A percentile compares a stretch with the other conserved stretches of the same genome.
These are phyloP conservation scores for Trichosanthes cucumerina DNA, from an alignment of 306 rosid species.

Conservation along the genomic window DNA sequence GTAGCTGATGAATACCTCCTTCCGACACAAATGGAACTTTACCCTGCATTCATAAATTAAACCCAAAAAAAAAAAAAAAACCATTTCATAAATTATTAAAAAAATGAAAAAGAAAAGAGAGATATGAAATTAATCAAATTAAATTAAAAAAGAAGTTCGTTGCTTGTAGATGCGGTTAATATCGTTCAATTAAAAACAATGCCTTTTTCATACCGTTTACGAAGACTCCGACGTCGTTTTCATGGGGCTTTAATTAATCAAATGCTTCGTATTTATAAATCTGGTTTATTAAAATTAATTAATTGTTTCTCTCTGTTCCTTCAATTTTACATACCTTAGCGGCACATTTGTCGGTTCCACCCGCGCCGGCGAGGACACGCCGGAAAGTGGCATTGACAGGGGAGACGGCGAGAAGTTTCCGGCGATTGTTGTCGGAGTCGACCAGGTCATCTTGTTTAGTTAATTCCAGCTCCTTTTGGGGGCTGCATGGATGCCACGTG, in stretches of 20 bases:
- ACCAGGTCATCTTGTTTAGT: background rate
- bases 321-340: constrained; percentile 17
- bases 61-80: too few species aligned
- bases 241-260: background rate
- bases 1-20: constrained; percentile 76
- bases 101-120: background rate
- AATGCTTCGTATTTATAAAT: background rate
- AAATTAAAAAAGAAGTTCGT: background rate
- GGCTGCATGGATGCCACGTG: constrained; percentile 69
- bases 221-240: background rate
- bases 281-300: background rate
- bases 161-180: background rate
- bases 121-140: background rate
- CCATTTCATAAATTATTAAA: too few species aligned
- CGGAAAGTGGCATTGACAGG: constrained; percentile 14
- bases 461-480: background rate
- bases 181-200: background rate
- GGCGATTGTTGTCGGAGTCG: constrained; percentile 1
- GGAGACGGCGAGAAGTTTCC: constrained; percentile 30
- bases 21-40: constrained; percentile 58
- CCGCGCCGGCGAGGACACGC: constrained; percentile 41
- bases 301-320: background rate
- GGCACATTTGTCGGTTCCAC: constrained; percentile 42
- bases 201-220: background rate
- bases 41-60: constrained; percentile 28